A percentile compares a stretch with the other conserved stretches of the same genome.
Conservation (phyloP, 2,329 filamentous ascomycete genomes). For the Botrytis pseudocinerea region DNA sequence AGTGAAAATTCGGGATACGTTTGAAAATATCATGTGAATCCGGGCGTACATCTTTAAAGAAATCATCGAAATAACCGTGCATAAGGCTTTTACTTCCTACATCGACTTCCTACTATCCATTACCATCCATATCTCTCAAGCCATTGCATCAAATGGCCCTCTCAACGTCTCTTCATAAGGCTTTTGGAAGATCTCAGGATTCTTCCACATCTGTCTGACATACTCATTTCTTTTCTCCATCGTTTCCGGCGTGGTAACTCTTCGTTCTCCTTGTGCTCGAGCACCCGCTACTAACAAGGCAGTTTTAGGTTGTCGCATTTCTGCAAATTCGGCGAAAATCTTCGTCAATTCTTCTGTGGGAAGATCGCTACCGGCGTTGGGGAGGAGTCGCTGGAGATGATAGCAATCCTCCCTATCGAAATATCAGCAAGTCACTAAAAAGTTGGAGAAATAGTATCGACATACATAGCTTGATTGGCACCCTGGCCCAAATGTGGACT, state of each 20-base stretch:
- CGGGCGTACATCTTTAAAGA: not conserved
- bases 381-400: not conserved
- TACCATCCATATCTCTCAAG: not conserved
- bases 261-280: constrained; percentile 23
- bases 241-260: constrained; percentile 9
- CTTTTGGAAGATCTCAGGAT: not conserved
- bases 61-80: not conserved
- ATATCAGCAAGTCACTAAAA: not conserved
- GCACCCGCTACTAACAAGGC: constrained; percentile 14
- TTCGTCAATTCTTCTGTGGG: not conserved
- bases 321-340: constrained; percentile 15
- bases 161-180: constrained; percentile 5
- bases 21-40: not conserved
- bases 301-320: constrained; percentile 21
- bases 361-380: not conserved
- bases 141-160: constrained; percentile 6
- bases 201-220: constrained; percentile 13
- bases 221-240: constrained; percentile 18
- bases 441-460: not conserved
- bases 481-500: constrained; percentile 30
- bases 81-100: not conserved
- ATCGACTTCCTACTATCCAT: not conserved
- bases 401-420: constrained; percentile 16
- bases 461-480: constrained; percentile 27
- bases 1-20: not conserved